Percentiles rank a stretch among this genome's conserved stretches.
Conservation (phyloP, 345 rosid genomes). For the Draba incana region DNA sequence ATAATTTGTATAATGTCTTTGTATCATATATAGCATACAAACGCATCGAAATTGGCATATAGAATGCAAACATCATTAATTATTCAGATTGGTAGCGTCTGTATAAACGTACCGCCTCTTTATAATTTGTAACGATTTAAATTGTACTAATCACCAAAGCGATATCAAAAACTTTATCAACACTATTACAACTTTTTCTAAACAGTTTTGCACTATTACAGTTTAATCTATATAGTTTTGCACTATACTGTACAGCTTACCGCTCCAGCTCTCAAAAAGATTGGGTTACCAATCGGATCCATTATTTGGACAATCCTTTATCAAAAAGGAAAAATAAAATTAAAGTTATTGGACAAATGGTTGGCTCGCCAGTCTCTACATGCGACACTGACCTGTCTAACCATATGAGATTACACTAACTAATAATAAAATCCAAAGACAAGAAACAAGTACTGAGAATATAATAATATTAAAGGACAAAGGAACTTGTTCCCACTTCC, state of each 20-base stretch:
- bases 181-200: too few species aligned
- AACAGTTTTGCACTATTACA: too few species aligned
- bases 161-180: too few species aligned
- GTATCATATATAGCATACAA: neutral
- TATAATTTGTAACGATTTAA: too few species aligned
- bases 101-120: too few species aligned
- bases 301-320: conserved; percentile 6
- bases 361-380: conserved; percentile 30
- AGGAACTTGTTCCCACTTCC: conserved; percentile 37
- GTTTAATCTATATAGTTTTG: too few species aligned
- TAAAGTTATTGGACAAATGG: conserved; percentile 10
- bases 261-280: too few species aligned
- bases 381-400: neutral
- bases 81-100: too few species aligned
- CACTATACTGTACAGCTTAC: too few species aligned
- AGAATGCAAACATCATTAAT: neutral
- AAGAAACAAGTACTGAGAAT: conserved; percentile 29
- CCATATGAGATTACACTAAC: conserved; percentile 6
- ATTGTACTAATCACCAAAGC: too few species aligned
- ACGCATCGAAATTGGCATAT: neutral
- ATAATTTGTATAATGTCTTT: neutral
- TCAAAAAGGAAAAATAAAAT: neutral
- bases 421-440: conserved; percentile 12
- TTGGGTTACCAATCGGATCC: too few species aligned
- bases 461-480: conserved; percentile 16